A percentile compares a stretch with the other conserved stretches of the same genome.
Evolutionary conservation across 2,329 filamentous ascomycete species (phyloP).

Genomic region (Nemania diffusa): DNA sequence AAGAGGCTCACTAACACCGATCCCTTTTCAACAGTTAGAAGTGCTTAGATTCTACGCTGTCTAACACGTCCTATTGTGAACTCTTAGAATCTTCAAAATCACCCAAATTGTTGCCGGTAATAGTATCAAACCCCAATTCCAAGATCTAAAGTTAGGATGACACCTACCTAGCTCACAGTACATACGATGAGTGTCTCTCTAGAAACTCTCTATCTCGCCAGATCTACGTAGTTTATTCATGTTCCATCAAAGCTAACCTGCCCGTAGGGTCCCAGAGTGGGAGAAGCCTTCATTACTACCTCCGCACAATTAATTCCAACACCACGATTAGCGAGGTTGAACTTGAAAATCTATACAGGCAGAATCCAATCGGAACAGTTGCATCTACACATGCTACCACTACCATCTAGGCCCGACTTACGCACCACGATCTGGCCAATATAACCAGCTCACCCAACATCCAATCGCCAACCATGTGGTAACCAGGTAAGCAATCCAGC

Average conservation of each 20-base stretch:
- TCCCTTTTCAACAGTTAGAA: background rate
- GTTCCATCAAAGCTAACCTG: too few species aligned
- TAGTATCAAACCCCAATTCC: too few species aligned
- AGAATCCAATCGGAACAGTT: background rate
- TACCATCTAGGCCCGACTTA: background rate
- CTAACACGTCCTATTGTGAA: background rate
- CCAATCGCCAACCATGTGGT: background rate
- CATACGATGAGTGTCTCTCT: too few species aligned
- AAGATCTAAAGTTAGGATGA: too few species aligned
- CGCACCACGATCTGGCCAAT: background rate
- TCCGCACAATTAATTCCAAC: background rate
- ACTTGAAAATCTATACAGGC: background rate
- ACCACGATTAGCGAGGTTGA: background rate
- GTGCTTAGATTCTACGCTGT: background rate
- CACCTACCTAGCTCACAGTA: too few species aligned
- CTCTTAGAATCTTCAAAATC: background rate
- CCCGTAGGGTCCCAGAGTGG: too few species aligned
- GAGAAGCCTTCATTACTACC: background rate
- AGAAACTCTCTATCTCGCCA: too few species aligned
- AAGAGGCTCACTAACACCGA: background rate
- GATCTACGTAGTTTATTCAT: too few species aligned
- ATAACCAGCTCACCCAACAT: background rate
- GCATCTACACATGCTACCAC: background rate
- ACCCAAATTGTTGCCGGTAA: background rate
- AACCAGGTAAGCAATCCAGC: background rate